Percentiles rank a stretch among this genome's conserved stretches.
These are phyloP conservation scores for Rhynchosporium secalis DNA, from an alignment of 2,329 filamentous ascomycete species.

Conservation along the genomic window DNA sequence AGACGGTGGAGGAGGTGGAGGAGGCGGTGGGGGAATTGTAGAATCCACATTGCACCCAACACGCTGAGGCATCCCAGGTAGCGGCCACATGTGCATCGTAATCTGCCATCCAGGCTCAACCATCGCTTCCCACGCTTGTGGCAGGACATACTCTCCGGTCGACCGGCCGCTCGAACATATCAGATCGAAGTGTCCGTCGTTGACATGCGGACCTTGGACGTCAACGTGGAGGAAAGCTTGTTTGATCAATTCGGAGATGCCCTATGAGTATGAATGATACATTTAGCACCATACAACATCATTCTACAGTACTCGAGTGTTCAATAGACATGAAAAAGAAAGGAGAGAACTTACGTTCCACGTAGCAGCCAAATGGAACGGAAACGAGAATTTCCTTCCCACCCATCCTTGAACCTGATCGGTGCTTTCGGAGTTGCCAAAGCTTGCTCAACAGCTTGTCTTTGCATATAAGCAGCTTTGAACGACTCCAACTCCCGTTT, in stretches of 20 bases:
- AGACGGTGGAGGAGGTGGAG: neutral
- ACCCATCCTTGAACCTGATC: constrained; percentile 85
- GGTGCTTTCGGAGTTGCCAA: constrained; percentile 43
- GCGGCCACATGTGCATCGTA: constrained; percentile 67
- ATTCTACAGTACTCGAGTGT: neutral
- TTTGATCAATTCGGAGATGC: constrained; percentile 58
- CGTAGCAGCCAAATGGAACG: constrained; percentile 76
- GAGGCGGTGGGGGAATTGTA: neutral
- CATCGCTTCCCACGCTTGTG: constrained; percentile 77
- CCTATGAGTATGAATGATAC: constrained; percentile 46
- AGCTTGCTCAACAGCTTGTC: neutral
- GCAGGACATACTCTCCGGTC: constrained; percentile 79
- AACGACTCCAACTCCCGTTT: too few species aligned
- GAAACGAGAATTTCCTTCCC: constrained; percentile 87
- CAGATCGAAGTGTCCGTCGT: constrained; percentile 15
- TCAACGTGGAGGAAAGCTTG: constrained; percentile 12
- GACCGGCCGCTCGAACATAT: constrained; percentile 51
- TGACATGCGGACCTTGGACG: constrained; percentile 10
- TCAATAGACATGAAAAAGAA: neutral
- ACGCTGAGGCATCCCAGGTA: constrained; percentile 46
- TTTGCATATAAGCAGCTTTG: neutral
- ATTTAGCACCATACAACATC: neutral
- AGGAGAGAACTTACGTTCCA: constrained; percentile 49
- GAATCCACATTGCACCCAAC: too few species aligned
- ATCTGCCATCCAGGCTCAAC: constrained; percentile 75